These are phyloP conservation scores for Fusarium staphyleae DNA, from an alignment of 2,329 filamentous ascomycete species.

Conservation along the genomic window DNA sequence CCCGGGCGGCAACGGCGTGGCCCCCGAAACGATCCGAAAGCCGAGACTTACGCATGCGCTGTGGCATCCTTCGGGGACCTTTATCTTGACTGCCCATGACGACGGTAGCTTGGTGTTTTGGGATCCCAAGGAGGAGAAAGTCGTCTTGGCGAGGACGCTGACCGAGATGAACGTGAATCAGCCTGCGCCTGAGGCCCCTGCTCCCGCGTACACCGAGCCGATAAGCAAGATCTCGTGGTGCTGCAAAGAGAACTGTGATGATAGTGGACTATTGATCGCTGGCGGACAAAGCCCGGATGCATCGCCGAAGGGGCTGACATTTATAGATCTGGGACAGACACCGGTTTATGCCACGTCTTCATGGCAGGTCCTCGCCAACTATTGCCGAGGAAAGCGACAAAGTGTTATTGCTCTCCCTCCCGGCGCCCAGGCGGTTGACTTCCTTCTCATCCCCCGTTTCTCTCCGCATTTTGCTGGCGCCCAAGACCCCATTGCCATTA, in stretches of 20 bases:
- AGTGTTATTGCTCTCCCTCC: conserved; percentile 77
- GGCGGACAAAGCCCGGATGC: conserved; percentile 76
- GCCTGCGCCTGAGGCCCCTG: conserved; percentile 59
- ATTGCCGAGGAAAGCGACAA: conserved; percentile 80
- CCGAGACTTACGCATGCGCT: conserved; percentile 82
- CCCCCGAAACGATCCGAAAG: conserved; percentile 67
- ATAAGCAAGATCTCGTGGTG: conserved; percentile 88
- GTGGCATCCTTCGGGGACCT: conserved; percentile 95
- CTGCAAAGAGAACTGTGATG: conserved; percentile 90
- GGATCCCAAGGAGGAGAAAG: conserved; percentile 87
- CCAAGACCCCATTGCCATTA: conserved; percentile 87
- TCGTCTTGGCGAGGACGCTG: conserved; percentile 84
- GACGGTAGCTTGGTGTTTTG: conserved; percentile 93
- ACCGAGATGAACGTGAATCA: conserved; percentile 77
- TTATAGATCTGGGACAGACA: conserved; percentile 87
- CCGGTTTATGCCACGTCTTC: conserved; percentile 91
- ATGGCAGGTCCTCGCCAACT: conserved; percentile 81
- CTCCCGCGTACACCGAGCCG: conserved; percentile 71
- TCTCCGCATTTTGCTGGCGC: conserved; percentile 88
- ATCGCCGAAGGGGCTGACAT: conserved; percentile 78
- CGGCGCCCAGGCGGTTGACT: conserved; percentile 78
- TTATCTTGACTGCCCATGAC: conserved; percentile 85
- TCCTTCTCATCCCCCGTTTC: conserved; percentile 80
- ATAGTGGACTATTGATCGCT: conserved; percentile 86
- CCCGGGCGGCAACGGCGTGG: conserved; percentile 77